Percentiles rank a stretch among this genome's conserved stretches.
These are phyloP conservation scores for Pseudogymnoascus destructans DNA, from an alignment of 2,329 filamentous ascomycete species.

Conservation along the genomic window DNA sequence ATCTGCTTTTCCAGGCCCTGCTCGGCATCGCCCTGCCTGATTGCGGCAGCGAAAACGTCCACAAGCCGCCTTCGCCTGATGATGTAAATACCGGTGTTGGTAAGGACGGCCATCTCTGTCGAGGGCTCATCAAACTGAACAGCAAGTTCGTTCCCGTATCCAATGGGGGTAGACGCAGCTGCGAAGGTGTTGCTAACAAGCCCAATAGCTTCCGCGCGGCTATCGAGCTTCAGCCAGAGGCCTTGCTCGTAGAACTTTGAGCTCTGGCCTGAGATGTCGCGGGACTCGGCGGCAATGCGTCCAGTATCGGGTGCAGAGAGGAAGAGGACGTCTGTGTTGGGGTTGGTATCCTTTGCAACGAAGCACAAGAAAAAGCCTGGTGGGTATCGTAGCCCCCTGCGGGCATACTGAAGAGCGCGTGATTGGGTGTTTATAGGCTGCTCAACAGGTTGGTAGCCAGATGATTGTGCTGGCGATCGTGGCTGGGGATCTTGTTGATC, in stretches of 20 bases:
- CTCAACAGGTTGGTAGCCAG: constrained; percentile 18
- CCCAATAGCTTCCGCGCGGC: constrained; percentile 66
- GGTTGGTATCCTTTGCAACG: constrained; percentile 46
- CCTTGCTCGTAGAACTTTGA: constrained; percentile 59
- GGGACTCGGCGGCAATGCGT: constrained; percentile 51
- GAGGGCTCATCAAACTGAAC: constrained; percentile 83
- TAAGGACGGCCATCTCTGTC: constrained; percentile 80
- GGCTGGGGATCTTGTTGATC: constrained; percentile 26
- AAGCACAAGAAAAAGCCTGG: constrained; percentile 90
- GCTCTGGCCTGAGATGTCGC: constrained; percentile 24
- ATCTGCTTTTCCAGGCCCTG: constrained; percentile 74
- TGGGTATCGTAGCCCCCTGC: constrained; percentile 50
- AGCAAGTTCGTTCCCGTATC: constrained; percentile 89
- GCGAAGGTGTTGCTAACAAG: constrained; percentile 61
- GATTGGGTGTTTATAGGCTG: constrained; percentile 29
- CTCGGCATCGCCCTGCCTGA: constrained; percentile 59
- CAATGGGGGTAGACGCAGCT: constrained; percentile 52
- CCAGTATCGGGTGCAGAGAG: constrained; percentile 79
- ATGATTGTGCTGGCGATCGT: constrained; percentile 21
- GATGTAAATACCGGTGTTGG: constrained; percentile 79
- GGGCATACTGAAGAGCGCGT: constrained; percentile 35
- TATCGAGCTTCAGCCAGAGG: constrained; percentile 63
- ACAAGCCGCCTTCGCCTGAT: constrained; percentile 74
- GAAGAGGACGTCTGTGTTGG: constrained; percentile 58
- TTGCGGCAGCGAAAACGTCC: constrained; percentile 77